Base-by-base conservation (phyloP, 2,329 filamentous ascomycete genomes). In the Fusarium phyllophilum region DNA sequence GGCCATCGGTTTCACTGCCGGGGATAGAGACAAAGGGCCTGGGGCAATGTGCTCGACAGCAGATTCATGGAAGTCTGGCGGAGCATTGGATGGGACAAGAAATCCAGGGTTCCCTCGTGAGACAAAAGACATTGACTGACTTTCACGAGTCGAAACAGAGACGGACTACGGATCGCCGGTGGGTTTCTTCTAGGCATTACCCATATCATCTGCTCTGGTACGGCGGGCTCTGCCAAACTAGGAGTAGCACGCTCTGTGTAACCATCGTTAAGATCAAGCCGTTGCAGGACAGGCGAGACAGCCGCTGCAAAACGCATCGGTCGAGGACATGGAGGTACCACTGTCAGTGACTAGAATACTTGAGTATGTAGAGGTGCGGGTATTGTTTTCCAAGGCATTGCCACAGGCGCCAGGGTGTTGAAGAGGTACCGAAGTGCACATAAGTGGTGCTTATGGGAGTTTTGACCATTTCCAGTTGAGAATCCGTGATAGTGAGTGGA, bases 171-270 rank as follows among this genome's bases (percentile, higher is more conserved):
- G 71, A 74, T 74, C 58, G 42, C 67, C 31, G 45, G 72, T 74
- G 72, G 71, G 54, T 72, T 72, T 48, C 39, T 63, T 36, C 59
- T 69, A 62, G 54, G 58, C 54, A 56, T 66, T 58, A 39, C 45
- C 51, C 66, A 58, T 68, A 61, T 68, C 62, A 59, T 59, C 59
- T 72, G 46, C 57, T 59, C 70, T 71, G 61, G 49, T 46, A 71
- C 64, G 59, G 45, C 66, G 42, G 62, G 57, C 45, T 72, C 61
- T 66, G 49, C 73, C 70, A 66, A 63, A 73, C 65, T 68, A 39
- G 74, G 74, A 71, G 74, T 76, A 76, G 74, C 60, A 75, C 63
- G 64, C 63, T 73, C 63, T 75, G 75, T 77, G 75, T 75, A 72
- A 66, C 75, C 57, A 71, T 64, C 55, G 57, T 62, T 68, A 68